A percentile compares a stretch with the other conserved stretches of the same genome.
These are phyloP conservation scores for Brasilioporus rufonigricans DNA, from an alignment of 768 basidiomycete genomes.

Conservation along the genomic window DNA sequence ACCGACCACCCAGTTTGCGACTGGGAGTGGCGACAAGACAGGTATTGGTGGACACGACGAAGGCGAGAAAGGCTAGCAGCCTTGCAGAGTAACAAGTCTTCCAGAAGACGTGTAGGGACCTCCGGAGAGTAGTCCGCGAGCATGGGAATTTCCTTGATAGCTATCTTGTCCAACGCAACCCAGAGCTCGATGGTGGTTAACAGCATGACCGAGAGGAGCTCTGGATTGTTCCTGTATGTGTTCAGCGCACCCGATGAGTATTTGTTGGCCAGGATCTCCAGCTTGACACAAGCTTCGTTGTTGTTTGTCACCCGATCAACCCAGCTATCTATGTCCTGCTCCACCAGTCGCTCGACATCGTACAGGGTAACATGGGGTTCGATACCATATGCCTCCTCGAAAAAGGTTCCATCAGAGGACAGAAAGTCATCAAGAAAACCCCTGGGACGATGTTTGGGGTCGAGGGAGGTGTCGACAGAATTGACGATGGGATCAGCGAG, in stretches of 20 bases:
- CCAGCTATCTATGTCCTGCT: constrained; percentile 35
- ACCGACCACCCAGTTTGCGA: constrained; percentile 28
- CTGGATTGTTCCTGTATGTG: constrained; percentile 35
- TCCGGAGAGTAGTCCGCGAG: constrained; percentile 35
- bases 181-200: constrained; percentile 38
- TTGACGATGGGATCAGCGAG: not conserved
- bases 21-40: constrained; percentile 29
- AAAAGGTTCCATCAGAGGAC: constrained; percentile 5
- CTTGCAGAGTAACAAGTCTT: constrained; percentile 30
- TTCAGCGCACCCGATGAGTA: constrained; percentile 28
- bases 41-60: constrained; percentile 26
- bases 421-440: constrained; percentile 21
- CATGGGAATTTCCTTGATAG: constrained; percentile 21
- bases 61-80: constrained; percentile 30
- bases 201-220: constrained; percentile 42
- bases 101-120: constrained; percentile 24
- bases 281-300: constrained; percentile 14
- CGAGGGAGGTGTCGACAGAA: not conserved
- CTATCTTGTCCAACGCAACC: constrained; percentile 34
- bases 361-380: constrained; percentile 25
- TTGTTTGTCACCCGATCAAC: constrained; percentile 13
- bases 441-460: constrained; percentile 1
- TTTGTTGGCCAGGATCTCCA: constrained; percentile 24
- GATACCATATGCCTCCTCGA: constrained; percentile 1
- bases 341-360: constrained; percentile 39